Conservation (phyloP, 2,329 filamentous ascomycete species). For the Chaetomium globosum region DNA sequence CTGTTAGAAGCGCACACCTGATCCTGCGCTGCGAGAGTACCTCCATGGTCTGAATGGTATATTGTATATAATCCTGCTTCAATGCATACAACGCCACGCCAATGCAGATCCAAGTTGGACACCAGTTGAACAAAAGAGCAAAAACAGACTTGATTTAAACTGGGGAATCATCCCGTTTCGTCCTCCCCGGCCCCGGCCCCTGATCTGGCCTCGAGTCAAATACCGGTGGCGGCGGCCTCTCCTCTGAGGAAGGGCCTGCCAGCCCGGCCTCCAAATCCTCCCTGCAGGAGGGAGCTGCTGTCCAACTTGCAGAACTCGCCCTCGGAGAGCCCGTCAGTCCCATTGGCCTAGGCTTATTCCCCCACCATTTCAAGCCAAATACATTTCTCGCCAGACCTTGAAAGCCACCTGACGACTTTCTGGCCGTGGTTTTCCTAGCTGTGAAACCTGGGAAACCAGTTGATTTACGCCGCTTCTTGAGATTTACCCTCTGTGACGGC, state of each 20-base stretch:
- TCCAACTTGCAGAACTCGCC: slow-evolving; percentile 15
- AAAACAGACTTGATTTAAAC: slow-evolving; percentile 16
- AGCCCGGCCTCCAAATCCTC: slow-evolving; percentile 14
- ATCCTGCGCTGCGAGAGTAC: background rate
- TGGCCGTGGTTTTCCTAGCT: slow-evolving; percentile 51
- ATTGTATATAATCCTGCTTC: background rate
- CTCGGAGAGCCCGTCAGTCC: slow-evolving; percentile 9
- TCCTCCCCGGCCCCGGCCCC: slow-evolving; percentile 7
- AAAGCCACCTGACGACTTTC: slow-evolving; percentile 45
- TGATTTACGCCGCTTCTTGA: slow-evolving; percentile 57
- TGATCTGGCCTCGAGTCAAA: slow-evolving; percentile 9
- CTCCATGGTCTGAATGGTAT: background rate
- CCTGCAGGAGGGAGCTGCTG: slow-evolving; percentile 12
- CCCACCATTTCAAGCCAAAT: slow-evolving; percentile 61
- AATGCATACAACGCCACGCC: slow-evolving; percentile 6
- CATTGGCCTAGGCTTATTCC: slow-evolving; percentile 23
- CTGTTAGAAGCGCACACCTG: background rate
- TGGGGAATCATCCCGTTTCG: slow-evolving; percentile 22
- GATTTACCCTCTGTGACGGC: slow-evolving; percentile 38
- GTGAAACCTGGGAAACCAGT: slow-evolving; percentile 65
- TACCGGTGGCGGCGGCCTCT: background rate
- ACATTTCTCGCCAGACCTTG: slow-evolving; percentile 57
- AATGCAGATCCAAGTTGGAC: slow-evolving; percentile 16
- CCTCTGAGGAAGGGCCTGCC: slow-evolving; percentile 2
- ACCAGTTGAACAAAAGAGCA: background rate